A percentile compares a stretch with the other conserved stretches of the same genome.
phyloP scores from a whole-genome alignment of 2,329 filamentous ascomycete species.

The Aspergillus aculeatus region DNA sequence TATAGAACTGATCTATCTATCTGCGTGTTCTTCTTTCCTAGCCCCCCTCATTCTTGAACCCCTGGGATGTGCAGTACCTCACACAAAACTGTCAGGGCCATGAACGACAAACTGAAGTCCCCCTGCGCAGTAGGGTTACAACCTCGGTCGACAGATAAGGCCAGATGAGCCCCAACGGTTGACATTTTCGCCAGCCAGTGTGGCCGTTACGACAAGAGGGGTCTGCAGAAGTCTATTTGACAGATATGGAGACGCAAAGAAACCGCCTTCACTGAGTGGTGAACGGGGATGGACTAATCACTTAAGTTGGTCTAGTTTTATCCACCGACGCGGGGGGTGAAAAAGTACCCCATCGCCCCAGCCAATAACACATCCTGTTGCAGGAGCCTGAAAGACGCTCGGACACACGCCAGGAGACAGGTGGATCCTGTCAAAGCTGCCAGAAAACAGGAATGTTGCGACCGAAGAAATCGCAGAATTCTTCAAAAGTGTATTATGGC shows the following conservation, averaged over 20 bases:
- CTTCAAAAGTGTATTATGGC: background rate
- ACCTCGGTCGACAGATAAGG: no score
- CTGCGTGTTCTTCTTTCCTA: no score
- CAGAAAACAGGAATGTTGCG: background rate
- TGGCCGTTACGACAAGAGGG: background rate
- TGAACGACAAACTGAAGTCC: no score
- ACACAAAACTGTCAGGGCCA: no score
- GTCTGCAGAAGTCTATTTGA: background rate
- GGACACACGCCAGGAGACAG: background rate
- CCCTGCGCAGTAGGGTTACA: no score
- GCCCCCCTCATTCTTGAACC: no score
- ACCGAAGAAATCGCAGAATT: background rate
- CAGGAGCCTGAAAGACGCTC: background rate
- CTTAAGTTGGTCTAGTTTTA: background rate
- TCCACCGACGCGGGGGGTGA: background rate
- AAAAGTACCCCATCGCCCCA: background rate
- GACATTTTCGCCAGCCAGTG: background rate
- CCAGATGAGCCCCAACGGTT: no score
- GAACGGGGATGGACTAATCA: background rate
- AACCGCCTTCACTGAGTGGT: background rate
- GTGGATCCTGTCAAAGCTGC: background rate
- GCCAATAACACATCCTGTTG: background rate
- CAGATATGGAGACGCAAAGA: background rate
- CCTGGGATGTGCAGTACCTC: no score
- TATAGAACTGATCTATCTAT: no score